A percentile compares a stretch with the other conserved stretches of the same genome.
phyloP scores from a whole-genome alignment of 768 basidiomycete genomes.

The Hortiboletus flavorubellus region DNA sequence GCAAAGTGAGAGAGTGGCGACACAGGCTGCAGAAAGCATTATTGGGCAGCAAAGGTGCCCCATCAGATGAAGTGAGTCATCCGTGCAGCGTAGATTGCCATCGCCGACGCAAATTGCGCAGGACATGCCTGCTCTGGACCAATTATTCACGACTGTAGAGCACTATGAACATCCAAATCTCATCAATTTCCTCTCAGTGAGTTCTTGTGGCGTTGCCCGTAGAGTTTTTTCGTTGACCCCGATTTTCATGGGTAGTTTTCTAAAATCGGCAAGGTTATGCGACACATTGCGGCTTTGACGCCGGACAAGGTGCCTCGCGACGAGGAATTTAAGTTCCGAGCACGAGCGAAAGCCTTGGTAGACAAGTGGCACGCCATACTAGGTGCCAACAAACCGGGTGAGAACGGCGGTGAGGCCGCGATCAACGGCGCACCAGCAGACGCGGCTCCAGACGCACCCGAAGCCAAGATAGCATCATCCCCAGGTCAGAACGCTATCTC shows the following conservation, averaged over 20 bases:
- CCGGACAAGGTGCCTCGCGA: conserved; percentile 45
- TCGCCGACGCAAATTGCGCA: conserved; percentile 28
- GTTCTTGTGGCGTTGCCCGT: conserved; percentile 18
- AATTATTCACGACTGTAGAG: conserved; percentile 74
- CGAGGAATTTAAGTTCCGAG: conserved; percentile 51
- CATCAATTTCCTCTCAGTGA: conserved; percentile 66
- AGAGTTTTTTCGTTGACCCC: conserved; percentile 7
- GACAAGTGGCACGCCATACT: conserved; percentile 43
- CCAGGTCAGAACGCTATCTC: conserved; percentile 29
- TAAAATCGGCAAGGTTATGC: conserved; percentile 60
- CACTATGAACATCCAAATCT: conserved; percentile 67
- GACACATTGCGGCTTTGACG: conserved; percentile 50
- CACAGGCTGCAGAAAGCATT: conserved; percentile 89
- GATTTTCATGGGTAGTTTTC: conserved; percentile 32
- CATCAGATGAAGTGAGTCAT: conserved; percentile 59
- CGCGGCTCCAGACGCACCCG: conserved; percentile 12
- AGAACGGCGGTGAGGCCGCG: conserved; percentile 28
- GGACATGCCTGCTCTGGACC: conserved; percentile 76
- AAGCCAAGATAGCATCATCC: conserved; percentile 21
- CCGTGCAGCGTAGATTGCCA: background rate
- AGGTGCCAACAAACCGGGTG: conserved; percentile 32
- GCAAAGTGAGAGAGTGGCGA: conserved; percentile 86
- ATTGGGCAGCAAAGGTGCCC: conserved; percentile 59
- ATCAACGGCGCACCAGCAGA: conserved; percentile 28
- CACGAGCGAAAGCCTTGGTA: conserved; percentile 46